phyloP scores from a whole-genome alignment of 345 rosid species.

The Boechera divaricarpa region DNA sequence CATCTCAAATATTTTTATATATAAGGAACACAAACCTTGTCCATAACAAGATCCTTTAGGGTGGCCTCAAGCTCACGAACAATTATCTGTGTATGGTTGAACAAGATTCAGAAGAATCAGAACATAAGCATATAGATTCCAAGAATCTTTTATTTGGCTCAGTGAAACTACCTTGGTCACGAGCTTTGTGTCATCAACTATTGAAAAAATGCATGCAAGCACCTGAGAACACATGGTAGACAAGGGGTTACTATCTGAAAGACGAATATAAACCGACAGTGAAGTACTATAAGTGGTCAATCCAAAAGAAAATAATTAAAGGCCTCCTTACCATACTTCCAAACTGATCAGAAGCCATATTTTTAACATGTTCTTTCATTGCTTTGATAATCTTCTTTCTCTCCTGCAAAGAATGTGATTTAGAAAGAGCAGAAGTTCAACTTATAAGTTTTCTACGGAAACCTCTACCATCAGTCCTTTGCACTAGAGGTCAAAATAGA shows the following conservation, averaged over 20 bases:
- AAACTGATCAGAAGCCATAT: conserved; percentile 73
- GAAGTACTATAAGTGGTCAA: conserved; percentile 15
- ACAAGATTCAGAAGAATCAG: conserved; percentile 33
- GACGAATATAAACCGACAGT: conserved; percentile 13
- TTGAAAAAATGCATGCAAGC: conserved; percentile 69
- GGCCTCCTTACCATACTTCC: conserved; percentile 73
- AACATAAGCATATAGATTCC: conserved; percentile 15
- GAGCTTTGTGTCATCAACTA: conserved; percentile 94
- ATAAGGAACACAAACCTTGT: conserved; percentile 63
- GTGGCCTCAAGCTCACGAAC: conserved; percentile 70
- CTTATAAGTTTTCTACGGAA: neutral
- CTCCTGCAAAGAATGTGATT: conserved; percentile 59
- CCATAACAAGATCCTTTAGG: conserved; percentile 71
- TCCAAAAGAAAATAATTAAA: neutral
- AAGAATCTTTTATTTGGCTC: conserved; percentile 6
- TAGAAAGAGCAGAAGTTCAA: conserved; percentile 9
- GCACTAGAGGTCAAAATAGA: neutral
- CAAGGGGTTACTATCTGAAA: conserved; percentile 5
- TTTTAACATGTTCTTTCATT: conserved; percentile 70
- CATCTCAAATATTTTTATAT: conserved; percentile 10
- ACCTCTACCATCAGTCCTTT: neutral
- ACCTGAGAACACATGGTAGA: conserved; percentile 56
- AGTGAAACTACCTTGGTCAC: conserved; percentile 66
- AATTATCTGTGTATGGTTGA: conserved; percentile 60
- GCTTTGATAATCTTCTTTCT: conserved; percentile 91